A percentile compares a stretch with the other conserved stretches of the same genome.
Evolutionary conservation across 164 flowering plant species (phyloP).

Genomic region (Chloranthus sessilifolius): DNA sequence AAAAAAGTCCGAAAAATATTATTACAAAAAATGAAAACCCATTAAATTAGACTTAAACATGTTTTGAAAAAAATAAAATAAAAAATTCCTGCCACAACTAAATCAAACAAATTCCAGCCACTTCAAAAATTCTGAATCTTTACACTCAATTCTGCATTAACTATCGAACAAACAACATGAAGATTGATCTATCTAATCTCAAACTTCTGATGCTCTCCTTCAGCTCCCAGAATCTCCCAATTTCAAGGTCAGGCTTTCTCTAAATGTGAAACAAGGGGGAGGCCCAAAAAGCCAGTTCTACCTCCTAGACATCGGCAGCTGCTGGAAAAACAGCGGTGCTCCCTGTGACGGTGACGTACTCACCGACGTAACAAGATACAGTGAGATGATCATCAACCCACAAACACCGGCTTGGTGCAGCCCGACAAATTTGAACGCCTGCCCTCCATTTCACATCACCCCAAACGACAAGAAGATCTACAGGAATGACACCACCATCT

Average conservation of each 20-base stretch:
- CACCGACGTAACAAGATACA: slow-evolving; percentile 74
- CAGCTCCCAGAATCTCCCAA: slow-evolving; percentile 78
- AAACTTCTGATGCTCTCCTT: too few relatives aligned
- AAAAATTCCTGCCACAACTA: not conserved
- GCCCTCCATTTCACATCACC: slow-evolving; percentile 73
- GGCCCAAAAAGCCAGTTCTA: slow-evolving; percentile 82
- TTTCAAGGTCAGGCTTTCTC: slow-evolving; percentile 56
- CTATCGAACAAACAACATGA: too few relatives aligned
- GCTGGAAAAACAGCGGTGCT: slow-evolving; percentile 77
- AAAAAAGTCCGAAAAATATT: too few relatives aligned
- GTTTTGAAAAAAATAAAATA: too few relatives aligned
- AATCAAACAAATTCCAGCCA: too few relatives aligned
- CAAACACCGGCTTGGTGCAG: slow-evolving; percentile 57
- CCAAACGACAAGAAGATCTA: slow-evolving; percentile 36
- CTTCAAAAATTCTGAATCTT: too few relatives aligned
- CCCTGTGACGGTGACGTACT: slow-evolving; percentile 68
- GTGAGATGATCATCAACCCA: slow-evolving; percentile 89
- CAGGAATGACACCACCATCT: slow-evolving; percentile 52
- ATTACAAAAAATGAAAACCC: too few relatives aligned
- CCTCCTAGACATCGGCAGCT: slow-evolving; percentile 70
- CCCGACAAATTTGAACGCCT: slow-evolving; percentile 29
- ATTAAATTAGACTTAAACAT: too few relatives aligned
- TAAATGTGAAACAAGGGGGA: slow-evolving; percentile 70
- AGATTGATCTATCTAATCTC: too few relatives aligned
- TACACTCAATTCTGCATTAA: too few relatives aligned